Conservation (phyloP, 805 yeast species). For the Candida lessepsii region DNA sequence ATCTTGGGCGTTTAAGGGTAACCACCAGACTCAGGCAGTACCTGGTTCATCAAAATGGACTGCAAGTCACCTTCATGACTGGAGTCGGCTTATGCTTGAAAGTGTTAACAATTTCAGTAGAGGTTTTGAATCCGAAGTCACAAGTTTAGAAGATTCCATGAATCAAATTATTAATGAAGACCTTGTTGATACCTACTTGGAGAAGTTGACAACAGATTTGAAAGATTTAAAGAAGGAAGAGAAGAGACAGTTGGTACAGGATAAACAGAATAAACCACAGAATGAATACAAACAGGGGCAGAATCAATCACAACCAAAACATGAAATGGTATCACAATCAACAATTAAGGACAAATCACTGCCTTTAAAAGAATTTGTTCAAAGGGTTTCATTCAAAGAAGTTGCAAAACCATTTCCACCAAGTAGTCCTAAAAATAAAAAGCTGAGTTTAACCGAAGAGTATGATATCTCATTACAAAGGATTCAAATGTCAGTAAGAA, state of each 20-base stretch:
- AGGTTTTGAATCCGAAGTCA: not conserved
- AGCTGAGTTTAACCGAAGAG: conserved; percentile 4
- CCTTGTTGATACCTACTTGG: not conserved
- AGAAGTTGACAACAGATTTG: not conserved
- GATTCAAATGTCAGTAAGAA: conserved; percentile 16
- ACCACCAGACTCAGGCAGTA: conserved; percentile 1
- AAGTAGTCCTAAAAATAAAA: conserved; percentile 20
- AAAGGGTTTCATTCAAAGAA: conserved; percentile 6
- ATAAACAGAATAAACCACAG: not conserved
- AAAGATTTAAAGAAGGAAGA: not conserved
- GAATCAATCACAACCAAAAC: not conserved
- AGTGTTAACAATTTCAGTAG: conserved; percentile 1
- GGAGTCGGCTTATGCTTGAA: conserved; percentile 5
- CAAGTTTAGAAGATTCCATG: not conserved
- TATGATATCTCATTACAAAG: conserved; percentile 13
- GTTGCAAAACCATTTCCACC: conserved; percentile 18
- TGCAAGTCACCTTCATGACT: conserved; percentile 2
- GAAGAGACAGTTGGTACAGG: too few relatives aligned
- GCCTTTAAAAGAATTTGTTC: conserved; percentile 5
- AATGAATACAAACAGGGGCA: not conserved
- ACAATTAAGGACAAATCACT: not conserved
- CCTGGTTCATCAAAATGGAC: conserved; percentile 6
- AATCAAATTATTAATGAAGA: not conserved
- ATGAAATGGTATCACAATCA: not conserved
- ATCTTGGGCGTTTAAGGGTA: conserved; percentile 7